Conservation (phyloP, 2,329 filamentous ascomycete genomes). For the Lachnellula cervina region DNA sequence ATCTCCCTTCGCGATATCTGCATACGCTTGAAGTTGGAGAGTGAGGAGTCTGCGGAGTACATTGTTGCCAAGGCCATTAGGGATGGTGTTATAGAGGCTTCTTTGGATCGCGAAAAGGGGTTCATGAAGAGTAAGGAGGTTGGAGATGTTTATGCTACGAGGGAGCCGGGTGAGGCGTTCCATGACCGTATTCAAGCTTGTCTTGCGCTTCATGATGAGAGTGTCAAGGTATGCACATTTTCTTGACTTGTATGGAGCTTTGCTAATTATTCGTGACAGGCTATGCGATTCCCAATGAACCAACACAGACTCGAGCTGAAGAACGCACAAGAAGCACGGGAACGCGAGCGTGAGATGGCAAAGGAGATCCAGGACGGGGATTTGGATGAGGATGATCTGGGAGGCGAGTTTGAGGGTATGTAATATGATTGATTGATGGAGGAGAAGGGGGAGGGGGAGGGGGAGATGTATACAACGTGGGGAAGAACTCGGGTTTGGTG, state of each 20-base stretch:
- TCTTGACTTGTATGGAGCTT: not conserved
- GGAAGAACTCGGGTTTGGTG: constrained; percentile 20
- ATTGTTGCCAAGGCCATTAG: constrained; percentile 98
- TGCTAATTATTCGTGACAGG: constrained; percentile 44
- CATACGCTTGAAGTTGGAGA: constrained; percentile 86
- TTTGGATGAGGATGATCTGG: constrained; percentile 92
- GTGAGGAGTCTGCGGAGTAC: constrained; percentile 96
- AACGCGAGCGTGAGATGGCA: constrained; percentile 91
- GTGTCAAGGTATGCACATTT: constrained; percentile 71
- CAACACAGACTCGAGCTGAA: constrained; percentile 95
- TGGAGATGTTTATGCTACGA: constrained; percentile 91
- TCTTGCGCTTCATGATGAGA: constrained; percentile 90
- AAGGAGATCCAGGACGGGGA: constrained; percentile 99
- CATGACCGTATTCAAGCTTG: constrained; percentile 94
- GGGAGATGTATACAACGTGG: constrained; percentile 19
- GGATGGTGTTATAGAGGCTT: constrained; percentile 95
- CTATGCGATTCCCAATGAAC: constrained; percentile 99
- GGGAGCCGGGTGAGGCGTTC: constrained; percentile 94
- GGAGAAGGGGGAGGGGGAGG: not conserved
- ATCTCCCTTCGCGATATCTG: constrained; percentile 97
- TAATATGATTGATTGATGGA: constrained; percentile 44
- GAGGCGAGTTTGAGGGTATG: constrained; percentile 93
- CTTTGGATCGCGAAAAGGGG: constrained; percentile 85
- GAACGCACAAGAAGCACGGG: constrained; percentile 96
- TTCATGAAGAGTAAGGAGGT: constrained; percentile 99